Conservation (phyloP, 148 eudicot species). For the Vaccinium vitisidaea region DNA sequence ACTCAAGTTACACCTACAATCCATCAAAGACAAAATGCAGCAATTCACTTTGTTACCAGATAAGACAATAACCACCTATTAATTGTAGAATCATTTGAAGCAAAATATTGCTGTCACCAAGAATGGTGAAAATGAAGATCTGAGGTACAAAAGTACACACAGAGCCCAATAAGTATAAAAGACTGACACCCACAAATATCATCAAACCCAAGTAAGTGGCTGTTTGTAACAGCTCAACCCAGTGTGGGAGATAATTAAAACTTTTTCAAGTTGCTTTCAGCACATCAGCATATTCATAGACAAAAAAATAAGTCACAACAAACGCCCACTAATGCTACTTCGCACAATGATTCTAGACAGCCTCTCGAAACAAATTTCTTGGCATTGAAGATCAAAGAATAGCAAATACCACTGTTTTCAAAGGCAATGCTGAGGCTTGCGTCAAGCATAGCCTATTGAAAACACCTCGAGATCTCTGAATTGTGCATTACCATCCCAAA, state of each 20-base stretch:
- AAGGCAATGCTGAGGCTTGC: not conserved
- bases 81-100: not conserved
- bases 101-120: not conserved
- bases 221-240: not conserved
- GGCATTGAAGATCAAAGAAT: not conserved
- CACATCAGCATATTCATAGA: not conserved
- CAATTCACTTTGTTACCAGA: not conserved
- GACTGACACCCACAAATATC: not conserved
- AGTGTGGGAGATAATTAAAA: not conserved
- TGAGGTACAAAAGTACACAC: not conserved
- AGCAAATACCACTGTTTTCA: not conserved
- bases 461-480: not conserved
- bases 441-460: not conserved
- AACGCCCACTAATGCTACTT: not conserved
- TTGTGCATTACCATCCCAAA: not conserved
- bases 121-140: not conserved
- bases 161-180: not conserved
- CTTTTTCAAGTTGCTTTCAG: not conserved
- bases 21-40: not conserved
- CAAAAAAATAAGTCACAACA: not conserved
- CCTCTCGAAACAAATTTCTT: not conserved
- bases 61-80: not conserved
- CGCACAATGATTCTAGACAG: not conserved
- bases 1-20: conserved; percentile 19
- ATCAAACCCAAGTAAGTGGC: not conserved